A percentile compares a stretch with the other conserved stretches of the same genome.
Evolutionary conservation across 169 alveolate genomes (phyloP).

Genomic region (Eimeria falciformis): DNA sequence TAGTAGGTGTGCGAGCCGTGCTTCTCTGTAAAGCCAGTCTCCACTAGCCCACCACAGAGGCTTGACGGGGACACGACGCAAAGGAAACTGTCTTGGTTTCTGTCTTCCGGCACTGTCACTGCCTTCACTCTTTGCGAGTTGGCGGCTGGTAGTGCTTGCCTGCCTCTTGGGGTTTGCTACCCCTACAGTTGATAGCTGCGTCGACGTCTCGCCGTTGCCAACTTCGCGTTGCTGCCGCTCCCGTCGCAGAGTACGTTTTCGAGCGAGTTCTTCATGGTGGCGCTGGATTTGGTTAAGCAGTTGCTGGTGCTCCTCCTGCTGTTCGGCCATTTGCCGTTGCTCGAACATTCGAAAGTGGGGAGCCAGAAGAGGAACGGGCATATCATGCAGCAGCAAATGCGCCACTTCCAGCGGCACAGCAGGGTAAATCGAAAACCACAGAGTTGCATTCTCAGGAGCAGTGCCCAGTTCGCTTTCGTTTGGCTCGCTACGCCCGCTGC

Average conservation of each 20-base stretch:
- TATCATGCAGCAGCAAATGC: conserved; percentile 53
- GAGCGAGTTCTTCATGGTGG: conserved; percentile 41
- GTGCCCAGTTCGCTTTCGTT: no score
- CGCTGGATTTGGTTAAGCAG: conserved; percentile 26
- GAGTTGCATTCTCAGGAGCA: no score
- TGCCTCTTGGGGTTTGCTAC: no score
- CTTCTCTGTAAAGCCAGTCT: conserved; percentile 39
- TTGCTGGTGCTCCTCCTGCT: conserved; percentile 62
- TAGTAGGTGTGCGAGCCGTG: conserved; percentile 12
- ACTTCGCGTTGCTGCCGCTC: background rate
- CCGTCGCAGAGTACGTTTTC: conserved; percentile 14
- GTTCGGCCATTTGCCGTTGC: conserved; percentile 49
- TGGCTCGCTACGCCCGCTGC: background rate
- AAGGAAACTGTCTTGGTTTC: no score
- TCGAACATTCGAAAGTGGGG: conserved; percentile 25
- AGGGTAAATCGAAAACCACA: conserved; percentile 47
- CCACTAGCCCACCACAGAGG: conserved; percentile 60
- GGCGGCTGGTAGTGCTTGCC: background rate
- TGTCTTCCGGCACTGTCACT: no score
- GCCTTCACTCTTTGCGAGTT: background rate
- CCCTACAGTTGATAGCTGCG: no score
- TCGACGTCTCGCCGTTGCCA: background rate
- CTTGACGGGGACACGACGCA: conserved; percentile 50
- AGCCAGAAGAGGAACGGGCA: conserved; percentile 49
- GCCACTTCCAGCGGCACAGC: conserved; percentile 54